Percentiles rank a stretch among this genome's conserved stretches.
These are phyloP conservation scores for Russula sp. DNA, from an alignment of 768 basidiomycete species.

Conservation along the genomic window DNA sequence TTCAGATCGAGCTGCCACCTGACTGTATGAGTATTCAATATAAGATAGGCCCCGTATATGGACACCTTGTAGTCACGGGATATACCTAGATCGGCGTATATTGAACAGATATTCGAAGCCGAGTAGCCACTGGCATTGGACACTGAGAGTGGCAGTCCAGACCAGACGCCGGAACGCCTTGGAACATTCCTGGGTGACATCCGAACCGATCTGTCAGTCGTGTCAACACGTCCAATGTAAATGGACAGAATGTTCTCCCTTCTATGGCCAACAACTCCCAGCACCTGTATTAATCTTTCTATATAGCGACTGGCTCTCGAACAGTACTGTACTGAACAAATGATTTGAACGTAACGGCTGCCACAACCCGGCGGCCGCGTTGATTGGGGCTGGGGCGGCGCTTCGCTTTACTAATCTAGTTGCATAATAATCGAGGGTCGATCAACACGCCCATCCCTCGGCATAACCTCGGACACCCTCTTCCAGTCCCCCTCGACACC, in stretches of 20 bases:
- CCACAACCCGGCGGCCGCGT: background rate
- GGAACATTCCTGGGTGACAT: background rate
- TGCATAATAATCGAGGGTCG: too few species aligned
- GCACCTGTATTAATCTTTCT: background rate
- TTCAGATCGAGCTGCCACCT: slow-evolving; percentile 7
- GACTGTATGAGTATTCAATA: background rate
- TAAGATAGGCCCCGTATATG: too few species aligned
- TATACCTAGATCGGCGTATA: background rate
- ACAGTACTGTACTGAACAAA: background rate
- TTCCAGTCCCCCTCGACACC: background rate
- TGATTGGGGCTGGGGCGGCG: background rate
- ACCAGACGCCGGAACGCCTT: background rate
- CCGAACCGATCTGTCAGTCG: background rate
- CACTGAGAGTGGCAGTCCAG: background rate
- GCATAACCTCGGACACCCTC: background rate
- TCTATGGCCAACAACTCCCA: background rate
- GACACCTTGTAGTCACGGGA: background rate
- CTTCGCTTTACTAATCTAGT: too few species aligned
- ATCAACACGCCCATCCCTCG: background rate
- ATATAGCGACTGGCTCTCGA: background rate
- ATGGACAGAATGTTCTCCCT: background rate
- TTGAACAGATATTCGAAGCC: background rate
- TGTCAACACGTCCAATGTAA: background rate
- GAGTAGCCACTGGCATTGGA: background rate
- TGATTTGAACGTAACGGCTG: background rate